These are phyloP conservation scores for Avena atlantica DNA, from an alignment of 176 grass and related monocot genomes.

Conservation along the genomic window DNA sequence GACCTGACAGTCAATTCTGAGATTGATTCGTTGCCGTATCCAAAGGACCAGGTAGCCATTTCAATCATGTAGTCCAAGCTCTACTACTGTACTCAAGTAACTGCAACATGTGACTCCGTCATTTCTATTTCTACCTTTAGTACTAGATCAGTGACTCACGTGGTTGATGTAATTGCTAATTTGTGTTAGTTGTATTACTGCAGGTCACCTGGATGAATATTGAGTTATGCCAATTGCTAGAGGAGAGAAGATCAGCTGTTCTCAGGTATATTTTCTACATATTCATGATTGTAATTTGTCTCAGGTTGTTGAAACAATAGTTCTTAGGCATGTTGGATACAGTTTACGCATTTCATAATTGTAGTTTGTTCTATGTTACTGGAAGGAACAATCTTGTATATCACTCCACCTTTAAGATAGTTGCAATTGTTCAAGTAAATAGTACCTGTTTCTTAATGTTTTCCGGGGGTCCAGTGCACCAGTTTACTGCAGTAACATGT, in stretches of 20 bases:
- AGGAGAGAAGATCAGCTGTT: slow-evolving; percentile 92
- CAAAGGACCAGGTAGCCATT: slow-evolving; percentile 80
- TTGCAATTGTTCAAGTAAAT: slow-evolving; percentile 6
- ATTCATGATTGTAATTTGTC: slow-evolving; percentile 12
- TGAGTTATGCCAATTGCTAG: slow-evolving; percentile 84
- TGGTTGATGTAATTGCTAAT: slow-evolving; percentile 18
- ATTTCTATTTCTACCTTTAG: neutral
- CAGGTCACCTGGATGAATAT: slow-evolving; percentile 65
- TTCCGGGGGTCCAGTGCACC: neutral
- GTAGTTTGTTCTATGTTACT: neutral
- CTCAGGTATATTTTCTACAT: slow-evolving; percentile 64
- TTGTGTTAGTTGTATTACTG: slow-evolving; percentile 24
- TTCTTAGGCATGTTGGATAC: slow-evolving; percentile 53
- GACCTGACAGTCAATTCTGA: slow-evolving; percentile 72
- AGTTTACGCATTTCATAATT: neutral
- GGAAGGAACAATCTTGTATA: slow-evolving; percentile 33
- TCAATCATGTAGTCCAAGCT: neutral
- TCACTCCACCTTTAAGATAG: neutral
- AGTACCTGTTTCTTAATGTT: neutral
- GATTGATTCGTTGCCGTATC: slow-evolving; percentile 82
- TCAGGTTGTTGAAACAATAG: slow-evolving; percentile 28
- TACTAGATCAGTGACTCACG: neutral
- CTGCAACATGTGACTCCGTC: slow-evolving; percentile 13
- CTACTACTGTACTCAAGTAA: neutral
- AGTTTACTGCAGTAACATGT: slow-evolving; percentile 16